Evolutionary conservation across 805 yeast genomes (phyloP), one percentile per base, ranked within the genome.

Genomic region (Wickerhamomyces canadensis): DNA sequence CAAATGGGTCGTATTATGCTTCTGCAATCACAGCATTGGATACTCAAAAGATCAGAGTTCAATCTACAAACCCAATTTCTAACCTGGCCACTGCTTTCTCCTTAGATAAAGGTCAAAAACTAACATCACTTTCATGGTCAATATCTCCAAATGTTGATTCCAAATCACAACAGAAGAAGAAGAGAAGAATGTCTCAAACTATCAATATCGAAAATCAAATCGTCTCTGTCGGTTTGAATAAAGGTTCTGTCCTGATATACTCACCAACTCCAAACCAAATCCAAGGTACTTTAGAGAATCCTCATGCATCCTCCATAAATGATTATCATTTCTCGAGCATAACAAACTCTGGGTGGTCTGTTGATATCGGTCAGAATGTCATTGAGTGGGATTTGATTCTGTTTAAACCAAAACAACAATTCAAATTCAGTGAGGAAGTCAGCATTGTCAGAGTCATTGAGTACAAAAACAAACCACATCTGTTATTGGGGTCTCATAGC

Each of bases 21-120:
- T 73, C 78, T 31, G 85, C 76, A 1, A 63, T 76, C 16, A 74
- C 76, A 25, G 81, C 86, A 2, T 69, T 86, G 41, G 91, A 84
- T 56, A 67, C 78, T 5, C 91, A 83, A 51, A 76, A 78, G 45
- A 62, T 86, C 27, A 68, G 79, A 39, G 84, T 83, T 3, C 80
- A 78, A 51, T 69, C 82, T 15, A 66, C 75, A 10, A 68, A 62
- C 19, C 55, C 68, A 13, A 48, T 64, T 24, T 55, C 65, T 6
- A 36, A 43, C 6, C 53, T 74, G 22, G 68, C 70, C 45, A 60
- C 68, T 26, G 76, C 75, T 16, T 72, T 73, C 49, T 65, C 68
- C 12, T 61, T 81, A 19, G 80, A 72, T 29, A 74, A 74, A 52
- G 70, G 73, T 22, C 58, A 65, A 27, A 64, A 65, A 47, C 63